Conservation (phyloP, 2,329 filamentous ascomycete genomes). For the Lomentospora prolificans region DNA sequence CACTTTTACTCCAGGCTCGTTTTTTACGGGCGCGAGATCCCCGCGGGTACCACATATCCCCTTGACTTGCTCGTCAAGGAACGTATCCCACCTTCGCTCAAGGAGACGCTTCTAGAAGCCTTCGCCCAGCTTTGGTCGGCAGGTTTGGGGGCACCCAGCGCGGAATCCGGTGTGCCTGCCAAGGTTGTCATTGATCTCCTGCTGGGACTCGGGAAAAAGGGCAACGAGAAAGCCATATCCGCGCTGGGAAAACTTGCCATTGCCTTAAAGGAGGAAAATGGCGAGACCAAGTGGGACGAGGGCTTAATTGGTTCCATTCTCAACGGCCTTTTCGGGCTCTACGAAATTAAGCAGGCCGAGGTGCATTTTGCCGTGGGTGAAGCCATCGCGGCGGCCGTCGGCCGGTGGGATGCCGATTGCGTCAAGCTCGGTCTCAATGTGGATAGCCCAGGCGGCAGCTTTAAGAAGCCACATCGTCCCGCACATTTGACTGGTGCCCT, state of each 20-base stretch:
- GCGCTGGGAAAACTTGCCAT: constrained; percentile 70
- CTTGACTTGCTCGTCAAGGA: constrained; percentile 22
- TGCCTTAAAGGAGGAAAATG: constrained; percentile 35
- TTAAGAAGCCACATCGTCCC: constrained; percentile 28
- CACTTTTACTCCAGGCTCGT: constrained; percentile 33
- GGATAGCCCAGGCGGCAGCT: constrained; percentile 33
- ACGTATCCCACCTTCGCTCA: constrained; percentile 23
- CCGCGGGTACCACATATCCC: constrained; percentile 20
- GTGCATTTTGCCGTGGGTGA: constrained; percentile 87
- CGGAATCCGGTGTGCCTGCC: constrained; percentile 13
- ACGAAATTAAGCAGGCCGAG: constrained; percentile 78
- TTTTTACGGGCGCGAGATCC: constrained; percentile 29
- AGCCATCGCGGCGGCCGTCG: constrained; percentile 67
- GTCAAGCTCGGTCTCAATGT: constrained; percentile 69
- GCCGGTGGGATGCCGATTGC: constrained; percentile 75
- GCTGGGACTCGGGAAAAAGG: constrained; percentile 60
- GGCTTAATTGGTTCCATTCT: constrained; percentile 46
- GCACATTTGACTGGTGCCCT: constrained; percentile 45
- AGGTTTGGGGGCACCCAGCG: constrained; percentile 25
- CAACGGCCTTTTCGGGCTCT: constrained; percentile 61
- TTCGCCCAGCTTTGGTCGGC: constrained; percentile 38
- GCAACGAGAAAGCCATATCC: constrained; percentile 73
- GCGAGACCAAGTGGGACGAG: constrained; percentile 24
- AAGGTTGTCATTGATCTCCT: constrained; percentile 51
- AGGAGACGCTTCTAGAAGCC: constrained; percentile 33